Percentiles rank a stretch among this genome's conserved stretches.
These are phyloP conservation scores for Boletellus sp. DNA, from an alignment of 768 basidiomycete species.

Conservation along the genomic window DNA sequence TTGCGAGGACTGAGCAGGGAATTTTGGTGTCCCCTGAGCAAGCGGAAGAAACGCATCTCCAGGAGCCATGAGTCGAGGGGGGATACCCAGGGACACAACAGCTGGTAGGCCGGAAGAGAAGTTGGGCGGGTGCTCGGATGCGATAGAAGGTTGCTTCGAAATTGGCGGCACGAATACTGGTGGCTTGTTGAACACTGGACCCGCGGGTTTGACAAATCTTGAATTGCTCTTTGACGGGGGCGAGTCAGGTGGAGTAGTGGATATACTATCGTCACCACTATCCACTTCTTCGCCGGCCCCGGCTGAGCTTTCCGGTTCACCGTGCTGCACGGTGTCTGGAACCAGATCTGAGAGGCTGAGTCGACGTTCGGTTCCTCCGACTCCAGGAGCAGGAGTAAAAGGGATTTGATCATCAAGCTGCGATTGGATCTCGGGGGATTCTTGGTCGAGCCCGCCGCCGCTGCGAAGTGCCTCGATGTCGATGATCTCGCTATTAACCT, in stretches of 20 bases:
- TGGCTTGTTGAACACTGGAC: conserved; percentile 60
- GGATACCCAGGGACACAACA: conserved; percentile 45
- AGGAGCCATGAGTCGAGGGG: conserved; percentile 31
- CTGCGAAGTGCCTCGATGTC: conserved; percentile 27
- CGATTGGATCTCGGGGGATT: not conserved
- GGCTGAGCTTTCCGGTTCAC: conserved; percentile 17
- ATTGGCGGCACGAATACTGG: conserved; percentile 26
- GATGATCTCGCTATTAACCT: conserved; percentile 35
- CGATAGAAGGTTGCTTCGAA: conserved; percentile 11
- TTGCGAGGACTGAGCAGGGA: conserved; percentile 51
- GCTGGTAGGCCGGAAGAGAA: conserved; percentile 38
- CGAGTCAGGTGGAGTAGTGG: conserved; percentile 58
- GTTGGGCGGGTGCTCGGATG: conserved; percentile 23
- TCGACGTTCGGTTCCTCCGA: conserved; percentile 30
- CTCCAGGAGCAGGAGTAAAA: not conserved
- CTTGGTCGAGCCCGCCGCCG: conserved; percentile 8
- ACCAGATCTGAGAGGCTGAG: conserved; percentile 64
- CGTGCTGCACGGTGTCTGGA: conserved; percentile 31
- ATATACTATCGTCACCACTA: conserved; percentile 36
- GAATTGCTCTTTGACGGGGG: conserved; percentile 36
- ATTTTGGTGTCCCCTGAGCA: conserved; percentile 31
- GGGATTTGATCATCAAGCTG: conserved; percentile 1
- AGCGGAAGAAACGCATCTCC: conserved; percentile 12
- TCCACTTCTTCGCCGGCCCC: conserved; percentile 15
- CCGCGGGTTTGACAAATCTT: conserved; percentile 34